Base-by-base conservation (phyloP, 805 yeast species). In the Wickerhamomyces hampshirensis region DNA sequence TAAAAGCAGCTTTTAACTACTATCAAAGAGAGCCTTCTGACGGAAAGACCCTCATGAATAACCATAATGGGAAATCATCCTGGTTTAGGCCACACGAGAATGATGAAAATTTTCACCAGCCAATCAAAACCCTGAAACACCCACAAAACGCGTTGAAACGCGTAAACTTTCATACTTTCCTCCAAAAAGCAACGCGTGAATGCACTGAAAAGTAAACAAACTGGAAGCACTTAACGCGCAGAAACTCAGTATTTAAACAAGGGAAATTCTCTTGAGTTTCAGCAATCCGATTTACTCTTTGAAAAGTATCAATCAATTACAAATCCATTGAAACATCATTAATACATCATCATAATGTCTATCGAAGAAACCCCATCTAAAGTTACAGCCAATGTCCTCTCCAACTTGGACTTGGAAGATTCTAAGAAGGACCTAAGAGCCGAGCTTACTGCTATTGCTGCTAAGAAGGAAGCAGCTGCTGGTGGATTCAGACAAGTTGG, bases 321-420 rank as follows among this genome's bases (percentile, higher is more conserved):
- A 26, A 10, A 26, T 14, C n/a, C 28, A 12, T 26, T 26, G 14
- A 26, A 10, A 26, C 13, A 10, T 26, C 13, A 12, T 12, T 26
- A 6, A 28, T 11, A 28, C 6, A 28, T 7, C 14, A 28, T 17
- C 23, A 33, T 30, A 39, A 56, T 52, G 57, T 46, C 80, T 30
- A 57, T 64, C 33, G 72, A 77, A 63, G 78, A 79, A 71, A 84
- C 95, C 14, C 86, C 86, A 42, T 76, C 84, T 26, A 80, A 80
- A 59, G 69, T 60, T 40, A 69, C 84, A 39, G 84, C 85, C 31
- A 60, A 59, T 40, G 80, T 76, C 19, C 61, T 79, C 30, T 65
- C 73, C 19, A 64, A 63, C 53, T 66, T 80, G 37, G 79, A 75
- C 47, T 57, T 79, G 34, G 24, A 11, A 8, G 65, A 62, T 35